These are phyloP conservation scores for Yamadazyma jaroonii DNA, from an alignment of 1,139 yeast species.

Conservation along the genomic window DNA sequence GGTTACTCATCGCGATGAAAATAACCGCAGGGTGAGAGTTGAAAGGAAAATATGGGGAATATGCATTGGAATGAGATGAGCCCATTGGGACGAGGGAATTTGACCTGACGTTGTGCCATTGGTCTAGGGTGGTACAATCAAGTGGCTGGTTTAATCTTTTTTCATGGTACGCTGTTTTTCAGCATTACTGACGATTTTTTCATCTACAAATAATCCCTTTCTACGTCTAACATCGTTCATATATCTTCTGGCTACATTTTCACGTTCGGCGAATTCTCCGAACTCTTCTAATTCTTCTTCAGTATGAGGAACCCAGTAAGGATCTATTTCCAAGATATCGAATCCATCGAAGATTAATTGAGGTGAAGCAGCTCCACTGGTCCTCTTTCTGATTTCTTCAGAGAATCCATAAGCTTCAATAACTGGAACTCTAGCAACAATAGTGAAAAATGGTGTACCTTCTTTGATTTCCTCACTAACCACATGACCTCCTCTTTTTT, in stretches of 20 bases:
- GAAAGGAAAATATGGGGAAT: no score
- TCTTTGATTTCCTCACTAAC: constrained; percentile 94
- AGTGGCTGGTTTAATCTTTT: constrained; percentile 41
- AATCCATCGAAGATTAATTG: constrained; percentile 90
- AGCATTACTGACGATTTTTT: constrained; percentile 85
- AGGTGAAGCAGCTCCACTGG: constrained; percentile 97
- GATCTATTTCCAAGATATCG: constrained; percentile 84
- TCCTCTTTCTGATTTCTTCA: constrained; percentile 87
- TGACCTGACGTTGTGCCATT: no score
- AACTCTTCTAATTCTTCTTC: constrained; percentile 93
- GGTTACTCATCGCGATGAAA: constrained; percentile 1
- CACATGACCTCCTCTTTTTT: constrained; percentile 80
- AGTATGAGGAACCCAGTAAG: constrained; percentile 99
- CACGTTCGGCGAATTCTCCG: constrained; percentile 92
- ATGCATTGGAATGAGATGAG: no score
- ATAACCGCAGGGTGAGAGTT: no score
- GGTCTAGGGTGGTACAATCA: no score
- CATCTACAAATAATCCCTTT: constrained; percentile 88
- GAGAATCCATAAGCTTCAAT: constrained; percentile 96
- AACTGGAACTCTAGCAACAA: constrained; percentile 85
- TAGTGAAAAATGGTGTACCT: constrained; percentile 93
- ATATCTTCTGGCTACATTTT: constrained; percentile 82
- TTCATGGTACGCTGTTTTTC: constrained; percentile 89
- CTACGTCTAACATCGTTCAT: constrained; percentile 80
- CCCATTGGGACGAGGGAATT: no score